Conservation (phyloP, 345 rosid species). For the Conringia planisiliqua region DNA sequence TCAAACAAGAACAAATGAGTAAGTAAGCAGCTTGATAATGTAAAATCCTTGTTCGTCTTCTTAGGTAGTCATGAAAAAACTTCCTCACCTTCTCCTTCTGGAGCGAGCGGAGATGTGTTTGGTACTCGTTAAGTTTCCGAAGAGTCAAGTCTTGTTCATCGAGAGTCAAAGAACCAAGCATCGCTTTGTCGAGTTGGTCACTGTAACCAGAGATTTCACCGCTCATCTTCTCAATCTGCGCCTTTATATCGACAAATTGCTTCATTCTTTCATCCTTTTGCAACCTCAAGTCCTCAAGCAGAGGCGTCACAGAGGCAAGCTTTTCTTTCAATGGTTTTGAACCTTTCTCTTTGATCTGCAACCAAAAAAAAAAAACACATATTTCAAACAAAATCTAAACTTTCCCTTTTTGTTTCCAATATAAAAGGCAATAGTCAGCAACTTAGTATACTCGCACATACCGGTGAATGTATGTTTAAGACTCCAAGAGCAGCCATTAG, state of each 20-base stretch:
- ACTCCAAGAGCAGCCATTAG: slow-evolving; percentile 81
- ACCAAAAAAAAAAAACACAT: neutral
- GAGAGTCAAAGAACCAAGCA: slow-evolving; percentile 46
- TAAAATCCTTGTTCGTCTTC: neutral
- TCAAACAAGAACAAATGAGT: slow-evolving; percentile 21
- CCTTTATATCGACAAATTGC: slow-evolving; percentile 66
- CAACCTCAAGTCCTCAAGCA: slow-evolving; percentile 67
- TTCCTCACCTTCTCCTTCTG: slow-evolving; percentile 77
- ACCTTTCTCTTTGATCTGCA: slow-evolving; percentile 63
- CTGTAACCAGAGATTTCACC: slow-evolving; percentile 72
- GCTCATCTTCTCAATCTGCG: slow-evolving; percentile 79
- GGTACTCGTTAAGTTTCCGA: slow-evolving; percentile 74
- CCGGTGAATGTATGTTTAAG: slow-evolving; percentile 17
- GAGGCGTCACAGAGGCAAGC: slow-evolving; percentile 66
- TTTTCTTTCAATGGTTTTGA: slow-evolving; percentile 64
- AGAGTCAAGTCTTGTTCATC: slow-evolving; percentile 80
- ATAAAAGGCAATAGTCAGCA: neutral
- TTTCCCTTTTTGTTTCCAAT: neutral
- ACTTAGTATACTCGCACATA: slow-evolving; percentile 12
- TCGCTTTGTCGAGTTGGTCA: slow-evolving; percentile 33
- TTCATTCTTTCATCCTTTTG: slow-evolving; percentile 73
- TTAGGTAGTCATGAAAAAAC: neutral
- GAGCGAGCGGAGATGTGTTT: slow-evolving; percentile 66
- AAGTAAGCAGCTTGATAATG: neutral
- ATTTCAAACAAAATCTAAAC: neutral